Conservation (phyloP, 2,329 filamentous ascomycete species). For the Fusarium siculi region DNA sequence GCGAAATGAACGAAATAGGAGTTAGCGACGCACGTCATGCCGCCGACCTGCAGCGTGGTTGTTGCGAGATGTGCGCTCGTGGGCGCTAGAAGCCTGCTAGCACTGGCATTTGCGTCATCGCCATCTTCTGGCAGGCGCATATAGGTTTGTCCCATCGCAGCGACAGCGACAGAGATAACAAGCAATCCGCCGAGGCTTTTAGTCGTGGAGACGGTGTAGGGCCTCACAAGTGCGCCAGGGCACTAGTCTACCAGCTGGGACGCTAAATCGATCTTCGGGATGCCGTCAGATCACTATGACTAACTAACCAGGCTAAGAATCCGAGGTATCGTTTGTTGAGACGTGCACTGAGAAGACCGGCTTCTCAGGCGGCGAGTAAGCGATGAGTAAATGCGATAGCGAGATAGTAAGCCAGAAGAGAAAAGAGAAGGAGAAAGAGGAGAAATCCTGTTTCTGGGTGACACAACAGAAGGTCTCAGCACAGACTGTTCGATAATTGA, state of each 20-base stretch:
- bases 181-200: not conserved
- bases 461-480: not conserved
- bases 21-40: not conserved
- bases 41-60: not conserved
- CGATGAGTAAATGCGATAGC: not conserved
- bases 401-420: not conserved
- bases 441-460: not conserved
- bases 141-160: not conserved
- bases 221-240: not conserved
- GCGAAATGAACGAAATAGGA: not conserved
- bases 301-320: too few species aligned
- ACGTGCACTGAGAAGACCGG: not conserved
- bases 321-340: not conserved
- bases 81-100: not conserved
- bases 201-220: not conserved
- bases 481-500: not conserved
- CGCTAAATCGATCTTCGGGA: not conserved
- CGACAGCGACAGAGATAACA: not conserved
- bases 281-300: not conserved
- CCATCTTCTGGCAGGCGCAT: not conserved
- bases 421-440: not conserved
- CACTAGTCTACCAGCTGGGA: not conserved
- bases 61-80: not conserved
- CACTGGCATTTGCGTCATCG: not conserved
- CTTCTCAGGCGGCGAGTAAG: not conserved